Base-by-base conservation (phyloP, 2,329 filamentous ascomycete species). In the Zymoseptoria tritici region DNA sequence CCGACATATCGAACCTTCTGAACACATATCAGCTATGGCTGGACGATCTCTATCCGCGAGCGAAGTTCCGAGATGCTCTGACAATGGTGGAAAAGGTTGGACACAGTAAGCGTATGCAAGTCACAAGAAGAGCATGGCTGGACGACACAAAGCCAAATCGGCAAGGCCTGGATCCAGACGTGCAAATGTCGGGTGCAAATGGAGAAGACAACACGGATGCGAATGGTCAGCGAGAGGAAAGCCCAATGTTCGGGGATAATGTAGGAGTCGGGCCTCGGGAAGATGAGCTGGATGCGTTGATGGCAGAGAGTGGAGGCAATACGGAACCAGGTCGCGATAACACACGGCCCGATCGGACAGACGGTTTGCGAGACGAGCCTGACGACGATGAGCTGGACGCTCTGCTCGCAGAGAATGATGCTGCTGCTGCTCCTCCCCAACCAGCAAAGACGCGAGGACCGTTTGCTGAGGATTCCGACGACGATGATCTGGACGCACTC, bases 1-100 rank as follows among this genome's bases (percentile, higher is more conserved):
- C 88, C 19, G 94, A 99, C 71, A 85, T 91, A 9, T 83, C 87
- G 0, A 85, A 86, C 16, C 81, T 99, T 22, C 81, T 99, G 54
- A 90, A 89, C 22, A 90, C 95, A 72, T 99, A 97, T 72, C 94
- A 97, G 73, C 76, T 96, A 58, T 99, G 94, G 94, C 87, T 99
- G 1, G 93, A 99, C 75, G 91, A 97, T 70, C 80, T 99, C 11
- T 99, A 92, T 70, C 94, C 94, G 11, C 91, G 95, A 70, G 94
- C 93, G 4, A 93, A 91, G 70, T 99, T 99, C 70, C 83, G 89
- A 54, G 94, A 99, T 70, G 94, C 89, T 2, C 79, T 97, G 6
- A 78, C 82, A 49, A 96, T 97, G 79, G 90, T 97, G 2, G 94
- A 99, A 74, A 97, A 96, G 75, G 81, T 91, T 0, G 94, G 94